phyloP scores from a whole-genome alignment of 768 basidiomycete species.

The Porphyrellus cyaneotinctus region DNA sequence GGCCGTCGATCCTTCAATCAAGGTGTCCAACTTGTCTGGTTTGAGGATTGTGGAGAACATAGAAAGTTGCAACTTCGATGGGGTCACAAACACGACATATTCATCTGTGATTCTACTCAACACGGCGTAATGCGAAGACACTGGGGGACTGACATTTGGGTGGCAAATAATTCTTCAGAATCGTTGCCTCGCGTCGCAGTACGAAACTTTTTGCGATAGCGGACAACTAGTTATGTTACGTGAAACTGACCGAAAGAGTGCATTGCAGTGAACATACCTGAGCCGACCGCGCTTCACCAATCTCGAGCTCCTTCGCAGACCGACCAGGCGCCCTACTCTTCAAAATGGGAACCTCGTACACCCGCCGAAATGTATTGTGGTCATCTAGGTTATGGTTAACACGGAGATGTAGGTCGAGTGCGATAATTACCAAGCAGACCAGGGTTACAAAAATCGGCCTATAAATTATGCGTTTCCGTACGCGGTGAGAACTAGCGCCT shows the following conservation, averaged over 20 bases:
- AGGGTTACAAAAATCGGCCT: slow-evolving; percentile 95
- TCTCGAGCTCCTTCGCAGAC: slow-evolving; percentile 62
- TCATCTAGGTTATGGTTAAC: slow-evolving; percentile 48
- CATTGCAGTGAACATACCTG: slow-evolving; percentile 46
- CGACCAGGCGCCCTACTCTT: slow-evolving; percentile 80
- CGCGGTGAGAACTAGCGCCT: not conserved
- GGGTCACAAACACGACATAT: slow-evolving; percentile 96
- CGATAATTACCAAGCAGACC: slow-evolving; percentile 64
- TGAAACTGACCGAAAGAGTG: slow-evolving; percentile 1
- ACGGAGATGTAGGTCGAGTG: not conserved
- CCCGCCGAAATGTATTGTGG: slow-evolving; percentile 67
- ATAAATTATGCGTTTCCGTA: not conserved
- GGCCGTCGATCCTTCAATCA: slow-evolving; percentile 68
- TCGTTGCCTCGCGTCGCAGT: slow-evolving; percentile 78
- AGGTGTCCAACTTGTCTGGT: slow-evolving; percentile 61
- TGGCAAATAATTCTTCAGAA: slow-evolving; percentile 80
- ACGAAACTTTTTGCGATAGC: slow-evolving; percentile 84
- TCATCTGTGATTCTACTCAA: slow-evolving; percentile 56
- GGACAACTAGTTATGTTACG: slow-evolving; percentile 46
- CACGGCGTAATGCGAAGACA: not conserved
- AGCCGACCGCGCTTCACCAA: slow-evolving; percentile 73
- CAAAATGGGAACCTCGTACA: slow-evolving; percentile 86
- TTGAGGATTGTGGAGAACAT: slow-evolving; percentile 77
- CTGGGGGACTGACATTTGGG: slow-evolving; percentile 68
- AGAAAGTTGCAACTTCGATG: slow-evolving; percentile 74